Base-by-base conservation (phyloP, 2,329 filamentous ascomycete species). In the Venturia aucupariae region DNA sequence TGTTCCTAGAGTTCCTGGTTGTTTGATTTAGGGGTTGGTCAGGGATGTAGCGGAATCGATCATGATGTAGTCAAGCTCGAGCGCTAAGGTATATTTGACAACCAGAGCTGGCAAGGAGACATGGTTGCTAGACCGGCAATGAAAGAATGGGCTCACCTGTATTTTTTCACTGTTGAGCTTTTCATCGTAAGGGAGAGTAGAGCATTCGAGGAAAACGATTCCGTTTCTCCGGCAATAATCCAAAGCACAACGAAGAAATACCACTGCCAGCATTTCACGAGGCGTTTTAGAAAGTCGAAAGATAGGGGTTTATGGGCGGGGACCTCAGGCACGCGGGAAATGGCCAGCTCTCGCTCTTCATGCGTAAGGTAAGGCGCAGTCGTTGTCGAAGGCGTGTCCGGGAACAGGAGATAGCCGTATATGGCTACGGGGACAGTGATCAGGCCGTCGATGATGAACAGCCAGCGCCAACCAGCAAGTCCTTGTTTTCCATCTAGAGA, bases 151-250 rank as follows among this genome's bases (percentile, higher is more conserved):
- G 10, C 51, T 32, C 17, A 57, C 51, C 51, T 57, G 67, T 82
- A 83, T 22, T 73, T 73, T 1, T 73, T 75, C 0, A 73, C 77
- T 0, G 77, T 76, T 63, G 80, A 76, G 0, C 75, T 70, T 65
- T 80, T 79, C 77, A 83, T 77, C 67, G 81, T 83, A 0, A 84
- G 68, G 0, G 78, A 75, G 0, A 84, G 69, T 1, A 90, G 77
- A 0, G 83, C 77, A 72, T 90, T 90, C 24, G 82, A 80, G 62
- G 82, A 84, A 72, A 90, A 90, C 0, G 85, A 88, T 71, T 91
- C 88, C 0, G 85, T 86, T 70, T 90, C 86, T 38, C 87, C 86
- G 0, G 86, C 87, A 48, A 90, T 84, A 67, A 88, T 82, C 86
- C 86, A 89, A 0, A 89, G 81, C 4, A 84, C 70, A 1, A 85